Evolutionary conservation across 1,284 basidiomycete species (phyloP).

Genomic region (Inonotus hispidus): DNA sequence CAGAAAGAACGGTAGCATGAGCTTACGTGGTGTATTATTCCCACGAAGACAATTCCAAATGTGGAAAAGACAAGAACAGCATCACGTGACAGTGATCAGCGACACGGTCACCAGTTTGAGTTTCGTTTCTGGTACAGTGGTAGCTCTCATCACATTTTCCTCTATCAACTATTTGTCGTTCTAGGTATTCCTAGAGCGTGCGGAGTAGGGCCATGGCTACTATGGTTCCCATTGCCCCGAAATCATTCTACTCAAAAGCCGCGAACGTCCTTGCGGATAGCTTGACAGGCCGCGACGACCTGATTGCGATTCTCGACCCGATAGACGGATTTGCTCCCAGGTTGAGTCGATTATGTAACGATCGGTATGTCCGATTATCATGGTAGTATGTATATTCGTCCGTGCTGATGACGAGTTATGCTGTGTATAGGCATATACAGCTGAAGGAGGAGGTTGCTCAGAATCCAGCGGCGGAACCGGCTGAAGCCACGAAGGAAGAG

Average conservation of each 20-base stretch:
- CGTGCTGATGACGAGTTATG: background rate
- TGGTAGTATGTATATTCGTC: background rate
- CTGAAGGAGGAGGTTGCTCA: background rate
- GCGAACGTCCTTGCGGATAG: slow-evolving; percentile 59
- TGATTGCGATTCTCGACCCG: slow-evolving; percentile 56
- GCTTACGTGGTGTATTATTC: background rate
- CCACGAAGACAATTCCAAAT: background rate
- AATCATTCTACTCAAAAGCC: slow-evolving; percentile 47
- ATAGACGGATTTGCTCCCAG: slow-evolving; percentile 64
- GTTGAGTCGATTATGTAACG: slow-evolving; percentile 55
- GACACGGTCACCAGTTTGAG: background rate
- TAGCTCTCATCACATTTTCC: background rate
- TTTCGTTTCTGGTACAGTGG: background rate
- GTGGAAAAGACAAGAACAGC: background rate
- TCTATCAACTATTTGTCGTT: background rate
- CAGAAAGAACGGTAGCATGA: too few species aligned
- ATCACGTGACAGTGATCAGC: background rate
- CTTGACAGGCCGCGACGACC: slow-evolving; percentile 54
- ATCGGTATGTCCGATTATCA: slow-evolving; percentile 43
- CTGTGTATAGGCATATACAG: background rate
- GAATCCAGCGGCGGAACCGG: background rate
- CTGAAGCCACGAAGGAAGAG: slow-evolving; percentile 37
- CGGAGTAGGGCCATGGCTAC: too few species aligned
- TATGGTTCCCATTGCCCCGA: background rate
- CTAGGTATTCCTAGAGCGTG: too few species aligned